Evolutionary conservation across 1,139 yeast species (phyloP), one percentile per base, ranked within the genome.

Genomic region (Zhuliangozyma blackwelliae): DNA sequence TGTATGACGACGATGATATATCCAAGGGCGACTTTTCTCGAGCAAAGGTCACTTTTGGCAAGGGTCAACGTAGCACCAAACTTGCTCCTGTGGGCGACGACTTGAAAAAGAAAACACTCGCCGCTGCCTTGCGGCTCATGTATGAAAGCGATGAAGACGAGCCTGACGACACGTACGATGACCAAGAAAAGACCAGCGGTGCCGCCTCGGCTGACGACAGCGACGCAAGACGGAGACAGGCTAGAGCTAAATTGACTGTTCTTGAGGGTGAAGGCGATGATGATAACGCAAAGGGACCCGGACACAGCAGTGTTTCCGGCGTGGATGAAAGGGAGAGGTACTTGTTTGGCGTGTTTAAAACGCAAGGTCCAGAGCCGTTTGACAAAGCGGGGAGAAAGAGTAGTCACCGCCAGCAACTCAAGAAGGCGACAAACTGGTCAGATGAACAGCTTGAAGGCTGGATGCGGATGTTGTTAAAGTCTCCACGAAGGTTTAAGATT

Each of bases 401-500:
- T 0, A 59, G 67, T 28, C 57, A 52, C 8, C 68, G 97, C 39
- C 61, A 63, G 23, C 74, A 70, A 19, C 60, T 88, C 51, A 77
- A 72, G 46, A 52, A 57, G 11, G 62, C 64, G 28, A 75, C 82
- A 0, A 67, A 67, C 1, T 86, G 95, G 96, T 68, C 89, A 0
- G 92, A 89, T 55, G 96, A 87, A 52, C 95, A 88, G 55, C 77
- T 90, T 32, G 97, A 90, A 64, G 96, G 96, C 0, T 90, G 97
- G 97, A 82, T 84, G 1, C 64, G 84, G 41, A 83, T 85, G 82
- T 57, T 89, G 26, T 71, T 75, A 34, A 76, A 75, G 46, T 76
- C 81, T 32, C 89, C 94, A 1, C 63, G 70, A 36, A 65, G 85
- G 40, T 81, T 72, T 44, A 72, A 72, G 44, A 42, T 76, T 6